Conservation (phyloP, 768 basidiomycete genomes). For the Mycena amicta region DNA sequence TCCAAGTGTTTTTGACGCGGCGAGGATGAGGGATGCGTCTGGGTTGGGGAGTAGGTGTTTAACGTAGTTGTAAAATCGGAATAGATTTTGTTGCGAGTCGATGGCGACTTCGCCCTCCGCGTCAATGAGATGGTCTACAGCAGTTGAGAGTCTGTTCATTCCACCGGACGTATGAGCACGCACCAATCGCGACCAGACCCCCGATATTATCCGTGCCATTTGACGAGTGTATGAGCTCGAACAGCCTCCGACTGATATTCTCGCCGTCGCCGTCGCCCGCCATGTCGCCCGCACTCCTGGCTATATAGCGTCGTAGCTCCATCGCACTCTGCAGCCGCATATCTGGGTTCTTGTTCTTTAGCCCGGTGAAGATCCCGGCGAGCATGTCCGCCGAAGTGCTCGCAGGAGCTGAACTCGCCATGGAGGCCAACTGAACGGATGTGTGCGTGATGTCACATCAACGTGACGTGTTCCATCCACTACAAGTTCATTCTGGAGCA, state of each 20-base stretch:
- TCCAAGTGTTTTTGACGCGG: slow-evolving; percentile 68
- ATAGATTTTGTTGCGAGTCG: slow-evolving; percentile 57
- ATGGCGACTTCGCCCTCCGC: slow-evolving; percentile 56
- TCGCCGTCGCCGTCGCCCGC: slow-evolving; percentile 60
- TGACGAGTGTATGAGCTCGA: slow-evolving; percentile 62
- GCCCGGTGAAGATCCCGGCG: slow-evolving; percentile 47
- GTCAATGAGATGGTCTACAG: slow-evolving; percentile 56
- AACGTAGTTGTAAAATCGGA: slow-evolving; percentile 68
- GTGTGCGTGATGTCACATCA: not conserved
- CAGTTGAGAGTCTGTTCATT: no score
- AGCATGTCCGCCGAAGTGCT: slow-evolving; percentile 39
- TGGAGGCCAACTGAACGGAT: not conserved
- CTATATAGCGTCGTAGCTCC: slow-evolving; percentile 56
- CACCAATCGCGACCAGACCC: slow-evolving; percentile 68
- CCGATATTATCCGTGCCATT: slow-evolving; percentile 64
- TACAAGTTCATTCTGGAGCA: no score
- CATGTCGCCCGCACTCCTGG: slow-evolving; percentile 54
- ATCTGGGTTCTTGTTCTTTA: slow-evolving; percentile 50
- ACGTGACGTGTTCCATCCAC: not conserved
- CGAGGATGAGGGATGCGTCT: slow-evolving; percentile 73
- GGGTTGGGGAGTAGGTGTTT: slow-evolving; percentile 67
- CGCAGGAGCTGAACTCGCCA: not conserved
- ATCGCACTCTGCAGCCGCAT: slow-evolving; percentile 53
- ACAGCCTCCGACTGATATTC: slow-evolving; percentile 56
- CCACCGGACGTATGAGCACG: no score